phyloP scores from a whole-genome alignment of 208 protist genomes.

The Trypanosomatidae sp. region DNA sequence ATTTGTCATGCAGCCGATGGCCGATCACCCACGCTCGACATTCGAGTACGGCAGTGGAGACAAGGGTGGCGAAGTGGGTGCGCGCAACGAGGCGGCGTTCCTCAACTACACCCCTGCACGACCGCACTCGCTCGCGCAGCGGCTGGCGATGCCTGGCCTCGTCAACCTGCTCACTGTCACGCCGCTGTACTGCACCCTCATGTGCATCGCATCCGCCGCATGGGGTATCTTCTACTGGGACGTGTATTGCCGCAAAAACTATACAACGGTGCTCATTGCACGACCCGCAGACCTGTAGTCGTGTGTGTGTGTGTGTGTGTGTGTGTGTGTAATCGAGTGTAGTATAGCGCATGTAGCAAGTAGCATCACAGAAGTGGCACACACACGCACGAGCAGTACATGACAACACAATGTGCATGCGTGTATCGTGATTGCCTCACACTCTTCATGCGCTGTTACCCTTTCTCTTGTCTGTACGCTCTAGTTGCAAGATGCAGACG shows the following conservation, averaged over 20 bases:
- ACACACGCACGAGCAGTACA: too few relatives aligned
- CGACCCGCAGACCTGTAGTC: conserved; percentile 30
- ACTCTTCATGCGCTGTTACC: background rate
- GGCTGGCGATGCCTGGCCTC: conserved; percentile 51
- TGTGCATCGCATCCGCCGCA: conserved; percentile 31
- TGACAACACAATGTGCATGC: too few relatives aligned
- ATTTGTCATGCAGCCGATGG: conserved; percentile 57
- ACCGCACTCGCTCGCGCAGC: conserved; percentile 28
- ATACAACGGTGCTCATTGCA: conserved; percentile 72
- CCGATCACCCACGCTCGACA: conserved; percentile 30
- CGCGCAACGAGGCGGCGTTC: conserved; percentile 77
- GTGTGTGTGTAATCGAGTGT: conserved; percentile 3
- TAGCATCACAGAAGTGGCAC: too few relatives aligned
- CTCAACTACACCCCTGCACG: conserved; percentile 71
- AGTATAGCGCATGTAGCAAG: too few relatives aligned
- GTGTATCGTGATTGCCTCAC: too few relatives aligned
- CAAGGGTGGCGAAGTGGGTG: conserved; percentile 75
- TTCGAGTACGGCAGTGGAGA: conserved; percentile 59
- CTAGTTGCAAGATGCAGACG: background rate
- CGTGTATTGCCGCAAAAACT: conserved; percentile 62
- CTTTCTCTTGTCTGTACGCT: background rate
- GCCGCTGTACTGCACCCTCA: conserved; percentile 44
- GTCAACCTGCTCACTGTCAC: conserved; percentile 69
- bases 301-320: conserved; percentile 2
- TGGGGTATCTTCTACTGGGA: conserved; percentile 87